Percentiles rank a stretch among this genome's conserved stretches.
These are phyloP conservation scores for Fonsecaea erecta DNA, from an alignment of 2,329 filamentous ascomycete species.

Conservation along the genomic window DNA sequence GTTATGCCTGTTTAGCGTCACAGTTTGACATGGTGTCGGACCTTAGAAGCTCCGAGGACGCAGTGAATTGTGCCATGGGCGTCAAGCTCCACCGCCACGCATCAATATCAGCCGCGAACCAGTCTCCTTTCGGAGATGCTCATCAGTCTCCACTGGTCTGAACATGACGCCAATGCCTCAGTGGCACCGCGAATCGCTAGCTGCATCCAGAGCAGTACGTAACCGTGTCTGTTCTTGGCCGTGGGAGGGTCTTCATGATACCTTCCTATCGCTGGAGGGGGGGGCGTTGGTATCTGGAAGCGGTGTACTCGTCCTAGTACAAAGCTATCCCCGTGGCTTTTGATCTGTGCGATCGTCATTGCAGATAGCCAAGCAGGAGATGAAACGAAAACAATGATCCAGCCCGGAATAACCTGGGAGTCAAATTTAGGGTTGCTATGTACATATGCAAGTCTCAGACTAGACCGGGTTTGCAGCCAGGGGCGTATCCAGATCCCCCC, in stretches of 20 bases:
- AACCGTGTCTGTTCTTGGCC: background rate
- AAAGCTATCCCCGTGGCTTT: background rate
- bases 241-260: background rate
- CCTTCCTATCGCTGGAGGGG: background rate
- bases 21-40: slow-evolving; percentile 14
- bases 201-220: background rate
- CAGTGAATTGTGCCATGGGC: background rate
- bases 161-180: slow-evolving; percentile 6
- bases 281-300: background rate
- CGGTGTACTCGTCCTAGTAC: background rate
- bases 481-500: background rate
- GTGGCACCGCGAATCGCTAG: slow-evolving; percentile 5
- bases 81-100: slow-evolving; percentile 21
- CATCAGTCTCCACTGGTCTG: slow-evolving; percentile 2
- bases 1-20: background rate
- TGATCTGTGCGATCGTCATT: background rate
- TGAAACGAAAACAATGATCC: slow-evolving; percentile 9
- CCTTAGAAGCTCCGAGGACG: slow-evolving; percentile 11
- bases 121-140: background rate
- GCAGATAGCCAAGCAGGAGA: slow-evolving; percentile 8
- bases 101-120: slow-evolving; percentile 16
- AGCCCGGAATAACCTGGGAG: slow-evolving; percentile 11
- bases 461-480: slow-evolving; percentile 12
- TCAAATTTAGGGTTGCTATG: slow-evolving; percentile 19
- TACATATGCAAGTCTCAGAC: slow-evolving; percentile 31